Percentiles rank a stretch among this genome's conserved stretches.
Conservation (phyloP, 805 yeast species). For the Yamadazyma kitorensis region DNA sequence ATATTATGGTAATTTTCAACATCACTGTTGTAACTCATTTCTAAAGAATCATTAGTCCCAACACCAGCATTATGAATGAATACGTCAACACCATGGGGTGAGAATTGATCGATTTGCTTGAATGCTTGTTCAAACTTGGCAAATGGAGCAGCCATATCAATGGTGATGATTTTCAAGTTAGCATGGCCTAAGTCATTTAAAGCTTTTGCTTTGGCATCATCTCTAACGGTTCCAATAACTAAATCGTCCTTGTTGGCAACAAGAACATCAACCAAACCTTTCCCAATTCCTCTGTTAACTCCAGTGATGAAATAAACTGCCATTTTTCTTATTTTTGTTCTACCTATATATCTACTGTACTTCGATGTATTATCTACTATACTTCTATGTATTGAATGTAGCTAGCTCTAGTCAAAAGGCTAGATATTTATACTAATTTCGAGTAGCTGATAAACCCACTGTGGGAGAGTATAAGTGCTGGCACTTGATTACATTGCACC, state of each 20-base stretch:
- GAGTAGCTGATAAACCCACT: no score
- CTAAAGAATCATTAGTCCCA: not conserved
- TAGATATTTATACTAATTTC: no score
- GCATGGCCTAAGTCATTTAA: not conserved
- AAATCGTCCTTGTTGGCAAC: slow-evolving; percentile 2
- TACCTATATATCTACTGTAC: no score
- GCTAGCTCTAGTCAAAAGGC: no score
- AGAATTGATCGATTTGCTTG: not conserved
- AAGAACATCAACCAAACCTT: not conserved
- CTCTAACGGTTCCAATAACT: slow-evolving; percentile 10
- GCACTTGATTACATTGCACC: no score
- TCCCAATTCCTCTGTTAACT: slow-evolving; percentile 10
- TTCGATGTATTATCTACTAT: no score
- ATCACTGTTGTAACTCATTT: slow-evolving; percentile 2
- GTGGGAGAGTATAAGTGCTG: no score
- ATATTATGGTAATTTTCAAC: slow-evolving; percentile 2
- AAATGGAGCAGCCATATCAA: slow-evolving; percentile 2
- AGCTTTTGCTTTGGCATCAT: slow-evolving; percentile 1
- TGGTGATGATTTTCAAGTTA: slow-evolving; percentile 1
- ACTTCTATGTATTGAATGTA: no score
- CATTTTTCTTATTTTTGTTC: no score
- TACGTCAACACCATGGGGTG: slow-evolving; percentile 5
- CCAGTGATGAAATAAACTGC: slow-evolving; percentile 9
- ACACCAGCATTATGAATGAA: slow-evolving; percentile 10
- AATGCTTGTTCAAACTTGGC: slow-evolving; percentile 1